phyloP scores from a whole-genome alignment of 352 stramenopile species.

The Achlya hypogyna region DNA sequence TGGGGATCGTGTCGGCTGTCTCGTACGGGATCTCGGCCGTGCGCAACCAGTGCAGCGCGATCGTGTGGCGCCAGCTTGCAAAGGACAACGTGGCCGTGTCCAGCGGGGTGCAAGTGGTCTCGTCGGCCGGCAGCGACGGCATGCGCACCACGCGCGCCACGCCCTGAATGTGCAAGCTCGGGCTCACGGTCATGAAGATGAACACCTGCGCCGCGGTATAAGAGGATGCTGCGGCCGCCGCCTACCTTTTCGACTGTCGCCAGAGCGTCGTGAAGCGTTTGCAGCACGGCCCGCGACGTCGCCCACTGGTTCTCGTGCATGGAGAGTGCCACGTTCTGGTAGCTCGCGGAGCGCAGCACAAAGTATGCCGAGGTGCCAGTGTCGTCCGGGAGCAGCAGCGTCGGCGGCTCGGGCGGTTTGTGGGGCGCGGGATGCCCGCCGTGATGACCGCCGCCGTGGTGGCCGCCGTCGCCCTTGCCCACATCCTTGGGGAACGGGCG shows the following conservation, averaged over 20 bases:
- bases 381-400: conserved; percentile 47
- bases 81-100: conserved; percentile 44
- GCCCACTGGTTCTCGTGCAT: conserved; percentile 72
- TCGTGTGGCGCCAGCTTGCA: conserved; percentile 49
- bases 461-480: conserved; percentile 2
- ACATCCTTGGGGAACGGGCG: conserved; percentile 67
- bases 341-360: conserved; percentile 66
- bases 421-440: conserved; percentile 6
- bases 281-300: conserved; percentile 35
- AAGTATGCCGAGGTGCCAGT: conserved; percentile 77
- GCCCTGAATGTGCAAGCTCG: conserved; percentile 75
- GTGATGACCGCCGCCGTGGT: conserved; percentile 7
- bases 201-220: conserved; percentile 37
- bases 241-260: conserved; percentile 52
- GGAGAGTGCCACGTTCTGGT: conserved; percentile 71
- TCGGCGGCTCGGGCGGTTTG: conserved; percentile 11
- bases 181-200: conserved; percentile 55
- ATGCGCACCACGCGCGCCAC: conserved; percentile 38
- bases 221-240: conserved; percentile 10
- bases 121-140: conserved; percentile 30
- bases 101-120: conserved; percentile 33
- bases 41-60: conserved; percentile 76
- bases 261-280: conserved; percentile 57
- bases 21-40: conserved; percentile 83
- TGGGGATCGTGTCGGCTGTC: conserved; percentile 16